A percentile compares a stretch with the other conserved stretches of the same genome.
Conservation (phyloP, 148 eudicot genomes). For the Hydrangea macrophylla region DNA sequence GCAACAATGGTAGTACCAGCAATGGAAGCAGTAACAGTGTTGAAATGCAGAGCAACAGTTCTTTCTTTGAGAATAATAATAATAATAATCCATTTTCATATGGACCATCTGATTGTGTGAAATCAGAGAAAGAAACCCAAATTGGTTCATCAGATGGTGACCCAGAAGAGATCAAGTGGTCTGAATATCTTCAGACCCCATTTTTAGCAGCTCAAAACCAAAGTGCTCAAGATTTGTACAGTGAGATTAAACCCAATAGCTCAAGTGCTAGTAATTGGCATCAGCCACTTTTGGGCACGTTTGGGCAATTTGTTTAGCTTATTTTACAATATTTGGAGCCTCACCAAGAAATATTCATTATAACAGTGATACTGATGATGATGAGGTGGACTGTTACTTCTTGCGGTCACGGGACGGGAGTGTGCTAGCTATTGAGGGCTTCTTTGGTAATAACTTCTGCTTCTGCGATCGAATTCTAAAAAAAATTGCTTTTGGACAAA, state of each 20-base stretch:
- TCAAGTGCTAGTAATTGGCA: constrained; percentile 33
- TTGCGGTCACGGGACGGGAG: no score
- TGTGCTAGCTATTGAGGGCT: no score
- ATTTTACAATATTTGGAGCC: not conserved
- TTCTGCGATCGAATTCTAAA: no score
- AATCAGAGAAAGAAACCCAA: constrained; percentile 26
- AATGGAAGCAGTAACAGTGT: constrained; percentile 15
- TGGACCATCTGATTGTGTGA: constrained; percentile 35
- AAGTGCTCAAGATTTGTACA: constrained; percentile 22
- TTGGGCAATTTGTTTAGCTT: constrained; percentile 56
- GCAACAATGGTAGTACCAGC: constrained; percentile 19
- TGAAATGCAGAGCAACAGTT: constrained; percentile 16
- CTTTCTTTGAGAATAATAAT: constrained; percentile 29
- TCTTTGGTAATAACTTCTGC: no score
- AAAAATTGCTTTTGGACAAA: no score
- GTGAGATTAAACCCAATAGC: constrained; percentile 47
- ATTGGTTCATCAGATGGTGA: constrained; percentile 24
- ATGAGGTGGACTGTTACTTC: no score
- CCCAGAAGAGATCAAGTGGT: constrained; percentile 68
- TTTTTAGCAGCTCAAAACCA: constrained; percentile 23
- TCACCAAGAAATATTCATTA: no score
- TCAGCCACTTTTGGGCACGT: no score
- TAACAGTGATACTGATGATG: no score
- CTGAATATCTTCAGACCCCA: constrained; percentile 62
- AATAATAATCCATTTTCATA: constrained; percentile 32